Percentiles rank a stretch among this genome's conserved stretches.
phyloP scores from a whole-genome alignment of 352 stramenopile genomes.

The Phytophthora pseudosyringae region DNA sequence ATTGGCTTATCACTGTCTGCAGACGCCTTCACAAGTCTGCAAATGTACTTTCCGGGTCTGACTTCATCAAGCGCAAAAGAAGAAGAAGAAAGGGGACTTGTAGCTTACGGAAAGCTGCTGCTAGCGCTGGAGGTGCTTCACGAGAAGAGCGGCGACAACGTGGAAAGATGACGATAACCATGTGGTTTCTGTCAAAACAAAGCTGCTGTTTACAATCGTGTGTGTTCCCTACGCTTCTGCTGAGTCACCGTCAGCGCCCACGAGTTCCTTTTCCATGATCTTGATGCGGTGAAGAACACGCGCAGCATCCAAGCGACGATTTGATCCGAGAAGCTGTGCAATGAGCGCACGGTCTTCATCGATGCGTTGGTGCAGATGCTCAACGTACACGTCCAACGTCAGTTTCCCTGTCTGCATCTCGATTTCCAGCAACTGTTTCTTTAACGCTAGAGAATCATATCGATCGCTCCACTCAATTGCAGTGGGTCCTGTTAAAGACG shows the following conservation, averaged over 20 bases:
- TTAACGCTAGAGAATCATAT: slow-evolving; percentile 70
- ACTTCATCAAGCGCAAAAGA: background rate
- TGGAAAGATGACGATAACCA: slow-evolving; percentile 11
- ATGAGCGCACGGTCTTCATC: slow-evolving; percentile 57
- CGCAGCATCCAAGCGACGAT: slow-evolving; percentile 61
- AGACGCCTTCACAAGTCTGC: slow-evolving; percentile 46
- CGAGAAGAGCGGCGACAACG: slow-evolving; percentile 11
- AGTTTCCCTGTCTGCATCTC: slow-evolving; percentile 84
- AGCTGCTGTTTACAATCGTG: background rate
- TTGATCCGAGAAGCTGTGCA: slow-evolving; percentile 45
- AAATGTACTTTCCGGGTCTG: slow-evolving; percentile 35
- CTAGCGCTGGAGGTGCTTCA: slow-evolving; percentile 39
- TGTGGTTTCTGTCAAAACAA: background rate
- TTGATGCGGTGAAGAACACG: slow-evolving; percentile 79
- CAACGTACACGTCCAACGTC: slow-evolving; percentile 75
- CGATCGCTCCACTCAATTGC: slow-evolving; percentile 58
- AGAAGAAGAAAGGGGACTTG: slow-evolving; percentile 8
- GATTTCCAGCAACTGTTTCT: slow-evolving; percentile 85
- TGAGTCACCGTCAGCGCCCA: slow-evolving; percentile 41
- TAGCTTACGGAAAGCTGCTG: slow-evolving; percentile 48
- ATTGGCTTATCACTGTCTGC: slow-evolving; percentile 59
- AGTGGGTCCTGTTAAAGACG: slow-evolving; percentile 38
- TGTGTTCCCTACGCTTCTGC: slow-evolving; percentile 18
- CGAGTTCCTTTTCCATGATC: slow-evolving; percentile 79
- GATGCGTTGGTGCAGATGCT: slow-evolving; percentile 56